Evolutionary conservation across 805 yeast genomes (phyloP), one percentile per base, ranked within the genome.

Genomic region (Kodamaea kakaduensis): DNA sequence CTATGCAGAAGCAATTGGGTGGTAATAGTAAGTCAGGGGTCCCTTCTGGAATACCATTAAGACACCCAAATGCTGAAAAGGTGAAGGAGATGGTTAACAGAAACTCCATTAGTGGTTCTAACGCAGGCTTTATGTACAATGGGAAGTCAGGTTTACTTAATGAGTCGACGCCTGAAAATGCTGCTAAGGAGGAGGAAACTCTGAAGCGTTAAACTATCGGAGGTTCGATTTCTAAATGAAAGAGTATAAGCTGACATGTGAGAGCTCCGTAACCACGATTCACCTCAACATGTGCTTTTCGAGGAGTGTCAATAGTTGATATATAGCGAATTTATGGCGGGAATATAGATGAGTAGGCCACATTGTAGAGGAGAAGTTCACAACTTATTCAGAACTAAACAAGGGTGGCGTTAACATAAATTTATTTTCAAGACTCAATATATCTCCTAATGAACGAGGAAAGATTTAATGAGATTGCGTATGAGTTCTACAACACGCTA

Each of bases 1-100:
- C 96, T 8, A 74, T 88, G 73, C 84, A 78, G 38, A 67, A 67
- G 39, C 73, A 66, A 46, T 46, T 59, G 20, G 71, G 66, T 5
- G 52, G 51, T 32, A 12, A 15, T 25, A 36, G 26, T 30, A 38
- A 38, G 20, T 37, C 46, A 38, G 62, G 48, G 48, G 61, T 61
- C 5, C 53, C 58, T 14, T 65, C 62, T 9, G 58, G 64, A 2
- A 47, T 65, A 2, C 64, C 70, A 6, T 50, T 73, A 52, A 64
- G 62, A 31, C 71, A 69, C 40, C 79, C 80, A 3, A 71, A 72
- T 40, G 76, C 77, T 27, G 81, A 76, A 45, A 69, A 72, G 52
- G 78, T 78, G 32, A 73, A 75, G 40, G 72, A 78, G 49, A 75
- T 78, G 50, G 60, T 56, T 42, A 76, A 72, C 52, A 62, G 82